Evolutionary conservation across 2,329 filamentous ascomycete genomes (phyloP).

Genomic region (Zelopaecilomyces penicillatus): DNA sequence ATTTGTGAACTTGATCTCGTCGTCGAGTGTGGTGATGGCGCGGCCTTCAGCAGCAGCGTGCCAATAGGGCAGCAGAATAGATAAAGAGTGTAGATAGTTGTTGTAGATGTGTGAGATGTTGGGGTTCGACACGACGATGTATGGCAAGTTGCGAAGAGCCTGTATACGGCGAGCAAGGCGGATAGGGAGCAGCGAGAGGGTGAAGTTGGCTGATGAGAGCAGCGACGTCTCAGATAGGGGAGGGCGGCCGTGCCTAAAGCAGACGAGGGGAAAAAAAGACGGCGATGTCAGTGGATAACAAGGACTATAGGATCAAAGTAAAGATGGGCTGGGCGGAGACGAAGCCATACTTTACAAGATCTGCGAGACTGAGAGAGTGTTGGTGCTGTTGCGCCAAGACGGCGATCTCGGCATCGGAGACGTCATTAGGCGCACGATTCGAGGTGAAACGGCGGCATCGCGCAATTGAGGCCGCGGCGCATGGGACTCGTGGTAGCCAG

Average conservation of each 20-base stretch:
- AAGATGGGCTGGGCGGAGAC: background rate
- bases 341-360: conserved; percentile 67
- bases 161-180: conserved; percentile 91
- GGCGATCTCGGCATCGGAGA: conserved; percentile 68
- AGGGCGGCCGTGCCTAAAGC: conserved; percentile 61
- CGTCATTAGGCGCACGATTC: conserved; percentile 18
- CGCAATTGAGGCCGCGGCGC: background rate
- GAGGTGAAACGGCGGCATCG: conserved; percentile 12
- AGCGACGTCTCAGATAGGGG: conserved; percentile 74
- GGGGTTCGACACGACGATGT: conserved; percentile 96
- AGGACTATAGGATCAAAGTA: background rate
- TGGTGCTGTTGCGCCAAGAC: conserved; percentile 69
- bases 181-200: conserved; percentile 81
- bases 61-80: conserved; percentile 75
- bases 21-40: conserved; percentile 56
- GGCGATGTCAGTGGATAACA: background rate
- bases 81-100: conserved; percentile 91
- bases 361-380: conserved; percentile 74
- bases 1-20: conserved; percentile 85
- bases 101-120: conserved; percentile 91
- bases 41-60: conserved; percentile 37
- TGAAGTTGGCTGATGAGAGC: conserved; percentile 89
- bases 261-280: background rate
- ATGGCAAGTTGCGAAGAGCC: conserved; percentile 85
- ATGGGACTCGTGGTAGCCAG: conserved; percentile 4